Evolutionary conservation across 345 rosid genomes (phyloP).

Genomic region (Euphorbia tirucalli): DNA sequence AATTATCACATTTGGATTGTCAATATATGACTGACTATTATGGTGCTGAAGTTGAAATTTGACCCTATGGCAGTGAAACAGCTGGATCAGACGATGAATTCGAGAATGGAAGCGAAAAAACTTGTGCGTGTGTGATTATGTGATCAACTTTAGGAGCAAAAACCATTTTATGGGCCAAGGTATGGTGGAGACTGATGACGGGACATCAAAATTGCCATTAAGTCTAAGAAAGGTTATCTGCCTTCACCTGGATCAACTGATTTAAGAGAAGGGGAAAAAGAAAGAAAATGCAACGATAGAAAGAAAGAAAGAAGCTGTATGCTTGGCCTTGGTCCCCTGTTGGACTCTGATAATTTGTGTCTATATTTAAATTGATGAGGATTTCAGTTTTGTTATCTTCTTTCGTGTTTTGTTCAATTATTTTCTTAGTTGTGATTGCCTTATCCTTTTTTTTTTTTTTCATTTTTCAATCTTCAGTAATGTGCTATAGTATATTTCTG

Average conservation of each 20-base stretch:
- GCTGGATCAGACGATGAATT: constrained; percentile 59
- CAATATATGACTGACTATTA: no score
- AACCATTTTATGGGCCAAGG: background rate
- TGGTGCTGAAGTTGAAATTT: constrained; percentile 19
- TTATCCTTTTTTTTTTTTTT: no score
- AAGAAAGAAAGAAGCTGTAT: constrained; percentile 23
- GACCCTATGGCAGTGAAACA: constrained; percentile 49
- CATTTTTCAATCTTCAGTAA: constrained; percentile 4
- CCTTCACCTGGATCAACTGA: constrained; percentile 17
- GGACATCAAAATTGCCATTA: constrained; percentile 11
- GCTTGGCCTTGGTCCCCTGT: constrained; percentile 15
- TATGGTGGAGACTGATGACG: background rate
- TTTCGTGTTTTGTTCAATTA: constrained; percentile 17
- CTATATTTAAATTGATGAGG: constrained; percentile 31
- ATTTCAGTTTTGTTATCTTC: constrained; percentile 45
- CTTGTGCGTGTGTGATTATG: constrained; percentile 65
- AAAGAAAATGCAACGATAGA: constrained; percentile 16
- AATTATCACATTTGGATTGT: background rate
- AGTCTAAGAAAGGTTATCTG: constrained; percentile 16
- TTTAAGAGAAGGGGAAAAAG: constrained; percentile 11
- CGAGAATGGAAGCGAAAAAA: constrained; percentile 48
- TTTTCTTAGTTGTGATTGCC: constrained; percentile 20
- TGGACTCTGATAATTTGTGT: constrained; percentile 34
- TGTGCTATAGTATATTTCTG: constrained; percentile 12
- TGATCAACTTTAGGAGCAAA: constrained; percentile 20